Conservation (phyloP, 805 yeast species). For the Pichia membranifaciens region DNA sequence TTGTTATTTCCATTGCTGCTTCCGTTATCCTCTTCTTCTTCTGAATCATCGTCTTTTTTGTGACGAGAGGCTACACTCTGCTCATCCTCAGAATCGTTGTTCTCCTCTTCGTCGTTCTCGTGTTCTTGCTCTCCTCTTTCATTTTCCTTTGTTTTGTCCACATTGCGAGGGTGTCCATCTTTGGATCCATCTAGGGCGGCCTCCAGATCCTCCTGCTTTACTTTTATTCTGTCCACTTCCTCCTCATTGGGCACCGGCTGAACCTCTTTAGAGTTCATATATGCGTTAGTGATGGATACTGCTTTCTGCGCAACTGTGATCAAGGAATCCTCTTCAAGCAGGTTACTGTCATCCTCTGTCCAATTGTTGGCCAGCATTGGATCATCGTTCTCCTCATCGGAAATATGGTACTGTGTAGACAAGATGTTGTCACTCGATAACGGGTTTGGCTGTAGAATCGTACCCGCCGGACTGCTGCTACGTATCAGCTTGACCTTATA, state of each 20-base stretch:
- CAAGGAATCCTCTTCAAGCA: slow-evolving; percentile 1
- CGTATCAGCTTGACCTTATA: slow-evolving; percentile 2
- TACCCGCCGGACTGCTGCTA: background rate
- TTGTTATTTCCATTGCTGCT: background rate
- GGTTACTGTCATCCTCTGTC: background rate
- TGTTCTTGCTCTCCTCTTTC: background rate
- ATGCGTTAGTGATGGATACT: slow-evolving; percentile 6
- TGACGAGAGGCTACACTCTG: background rate
- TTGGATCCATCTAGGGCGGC: too few species aligned
- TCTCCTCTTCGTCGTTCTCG: slow-evolving; percentile 1
- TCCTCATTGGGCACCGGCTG: background rate
- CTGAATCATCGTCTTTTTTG: background rate
- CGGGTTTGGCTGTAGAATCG: background rate
- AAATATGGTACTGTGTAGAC: slow-evolving; percentile 1
- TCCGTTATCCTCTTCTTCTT: background rate
- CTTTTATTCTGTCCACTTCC: background rate
- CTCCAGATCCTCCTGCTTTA: too few species aligned
- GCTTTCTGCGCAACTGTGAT: slow-evolving; percentile 7
- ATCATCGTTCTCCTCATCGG: slow-evolving; percentile 1
- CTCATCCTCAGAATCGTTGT: background rate
- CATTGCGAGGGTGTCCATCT: too few species aligned
- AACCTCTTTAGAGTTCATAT: slow-evolving; percentile 2
- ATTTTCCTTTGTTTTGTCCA: background rate
- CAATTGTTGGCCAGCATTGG: background rate
- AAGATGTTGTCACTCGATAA: background rate